Conservation (phyloP, 169 alveolate genomes). For the Cryptosporidium baileyi region DNA sequence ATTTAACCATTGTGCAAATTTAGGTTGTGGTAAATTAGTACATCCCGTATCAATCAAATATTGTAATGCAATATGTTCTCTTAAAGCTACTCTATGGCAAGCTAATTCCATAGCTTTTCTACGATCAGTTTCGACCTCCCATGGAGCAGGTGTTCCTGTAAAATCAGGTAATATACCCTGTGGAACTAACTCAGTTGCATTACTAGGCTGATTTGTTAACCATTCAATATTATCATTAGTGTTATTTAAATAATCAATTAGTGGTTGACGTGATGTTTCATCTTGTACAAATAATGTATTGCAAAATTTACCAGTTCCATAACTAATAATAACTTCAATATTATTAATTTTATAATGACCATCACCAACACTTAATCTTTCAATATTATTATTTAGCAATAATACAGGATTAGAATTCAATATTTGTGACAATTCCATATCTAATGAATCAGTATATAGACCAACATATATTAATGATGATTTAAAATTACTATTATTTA, state of each 20-base stretch:
- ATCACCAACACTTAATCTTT: not conserved
- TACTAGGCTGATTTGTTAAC: constrained; percentile 49
- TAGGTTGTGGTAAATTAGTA: constrained; percentile 43
- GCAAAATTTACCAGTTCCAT: constrained; percentile 25
- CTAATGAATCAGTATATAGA: constrained; percentile 36
- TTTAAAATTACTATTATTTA: not conserved
- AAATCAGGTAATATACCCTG: constrained; percentile 49
- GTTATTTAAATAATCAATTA: constrained; percentile 57
- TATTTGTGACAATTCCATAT: constrained; percentile 41
- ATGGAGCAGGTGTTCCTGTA: constrained; percentile 66
- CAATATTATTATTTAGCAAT: constrained; percentile 11
- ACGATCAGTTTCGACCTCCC: constrained; percentile 68
- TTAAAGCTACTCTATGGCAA: constrained; percentile 62
- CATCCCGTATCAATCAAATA: constrained; percentile 58
- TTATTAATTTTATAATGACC: constrained; percentile 45
- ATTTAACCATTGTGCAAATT: constrained; percentile 57
- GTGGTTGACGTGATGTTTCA: constrained; percentile 63
- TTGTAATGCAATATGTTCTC: constrained; percentile 66
- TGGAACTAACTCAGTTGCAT: constrained; percentile 67
- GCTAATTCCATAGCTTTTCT: constrained; percentile 70
- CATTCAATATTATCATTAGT: constrained; percentile 64
- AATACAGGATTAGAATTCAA: constrained; percentile 19
- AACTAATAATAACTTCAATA: constrained; percentile 15
- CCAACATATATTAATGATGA: constrained; percentile 49
- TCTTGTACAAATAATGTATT: constrained; percentile 37